Conservation (phyloP, 2,329 filamentous ascomycete genomes). For the Orbilia javanica region DNA sequence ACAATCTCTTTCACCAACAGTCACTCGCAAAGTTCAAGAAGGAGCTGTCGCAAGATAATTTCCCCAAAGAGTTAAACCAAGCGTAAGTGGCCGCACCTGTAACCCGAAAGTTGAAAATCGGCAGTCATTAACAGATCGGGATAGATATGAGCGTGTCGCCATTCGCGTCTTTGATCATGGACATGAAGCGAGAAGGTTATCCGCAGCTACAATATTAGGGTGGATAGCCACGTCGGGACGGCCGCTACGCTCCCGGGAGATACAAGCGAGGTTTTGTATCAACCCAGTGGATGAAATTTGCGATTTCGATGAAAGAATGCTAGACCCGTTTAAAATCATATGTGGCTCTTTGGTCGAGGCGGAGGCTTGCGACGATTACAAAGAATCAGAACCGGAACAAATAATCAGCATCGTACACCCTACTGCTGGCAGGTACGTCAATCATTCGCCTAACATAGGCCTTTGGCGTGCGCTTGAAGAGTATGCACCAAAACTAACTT, state of each 20-base stretch:
- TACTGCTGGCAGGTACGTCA: neutral
- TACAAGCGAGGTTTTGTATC: constrained; percentile 13
- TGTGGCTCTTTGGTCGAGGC: constrained; percentile 4
- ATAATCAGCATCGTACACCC: neutral
- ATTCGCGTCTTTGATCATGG: neutral
- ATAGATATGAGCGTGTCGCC: constrained; percentile 8
- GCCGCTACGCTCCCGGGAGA: neutral
- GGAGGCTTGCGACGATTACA: neutral
- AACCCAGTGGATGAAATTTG: neutral
- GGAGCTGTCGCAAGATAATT: constrained; percentile 55
- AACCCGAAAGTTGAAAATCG: no score
- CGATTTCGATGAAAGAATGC: neutral
- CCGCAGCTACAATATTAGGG: neutral
- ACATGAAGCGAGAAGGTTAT: neutral
- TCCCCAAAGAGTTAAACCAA: constrained; percentile 53
- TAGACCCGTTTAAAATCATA: neutral
- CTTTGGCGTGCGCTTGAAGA: no score
- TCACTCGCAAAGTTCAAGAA: constrained; percentile 59
- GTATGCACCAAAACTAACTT: no score
- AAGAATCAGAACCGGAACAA: neutral
- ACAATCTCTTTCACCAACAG: constrained; percentile 59
- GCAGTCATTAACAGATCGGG: neutral
- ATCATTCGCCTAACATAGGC: neutral
- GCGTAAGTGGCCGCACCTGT: constrained; percentile 36
- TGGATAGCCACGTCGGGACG: neutral